These are phyloP conservation scores for Ceratocystiopsis sp. DNA, from an alignment of 2,329 filamentous ascomycete species.

Conservation along the genomic window DNA sequence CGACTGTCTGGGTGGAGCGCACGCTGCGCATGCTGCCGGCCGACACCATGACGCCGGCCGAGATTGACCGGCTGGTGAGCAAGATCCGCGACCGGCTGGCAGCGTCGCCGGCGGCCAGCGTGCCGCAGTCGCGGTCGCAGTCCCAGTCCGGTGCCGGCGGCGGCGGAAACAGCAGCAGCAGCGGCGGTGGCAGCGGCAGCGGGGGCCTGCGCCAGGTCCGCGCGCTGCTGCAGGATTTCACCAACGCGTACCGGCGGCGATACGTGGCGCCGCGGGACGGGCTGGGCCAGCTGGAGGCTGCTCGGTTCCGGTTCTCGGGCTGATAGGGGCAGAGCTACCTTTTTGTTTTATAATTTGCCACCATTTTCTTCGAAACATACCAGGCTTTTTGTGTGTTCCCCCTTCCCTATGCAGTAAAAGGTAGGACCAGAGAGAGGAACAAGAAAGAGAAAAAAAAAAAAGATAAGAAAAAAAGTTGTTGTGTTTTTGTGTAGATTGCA, in stretches of 20 bases:
- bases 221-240: slow-evolving; percentile 84
- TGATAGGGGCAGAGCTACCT: slow-evolving; percentile 11
- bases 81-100: slow-evolving; percentile 55
- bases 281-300: slow-evolving; percentile 70
- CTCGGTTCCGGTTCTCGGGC: slow-evolving; percentile 64
- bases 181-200: slow-evolving; percentile 30
- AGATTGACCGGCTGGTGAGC: slow-evolving; percentile 63
- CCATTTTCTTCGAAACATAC: no score
- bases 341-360: no score
- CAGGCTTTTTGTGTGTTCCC: no score
- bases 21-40: slow-evolving; percentile 72
- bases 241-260: slow-evolving; percentile 77
- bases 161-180: not conserved
- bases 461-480: no score
- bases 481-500: no score
- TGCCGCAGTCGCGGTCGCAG: not conserved
- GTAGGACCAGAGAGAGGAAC: not conserved
- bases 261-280: slow-evolving; percentile 94
- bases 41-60: slow-evolving; percentile 62
- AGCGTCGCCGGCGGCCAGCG: not conserved
- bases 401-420: not conserved
- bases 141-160: not conserved
- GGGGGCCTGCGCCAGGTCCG: slow-evolving; percentile 58
- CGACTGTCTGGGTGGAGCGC: slow-evolving; percentile 63
- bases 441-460: not conserved